These are phyloP conservation scores for Rhynchosporium graminicola DNA, from an alignment of 2,329 filamentous ascomycete genomes.

Conservation along the genomic window DNA sequence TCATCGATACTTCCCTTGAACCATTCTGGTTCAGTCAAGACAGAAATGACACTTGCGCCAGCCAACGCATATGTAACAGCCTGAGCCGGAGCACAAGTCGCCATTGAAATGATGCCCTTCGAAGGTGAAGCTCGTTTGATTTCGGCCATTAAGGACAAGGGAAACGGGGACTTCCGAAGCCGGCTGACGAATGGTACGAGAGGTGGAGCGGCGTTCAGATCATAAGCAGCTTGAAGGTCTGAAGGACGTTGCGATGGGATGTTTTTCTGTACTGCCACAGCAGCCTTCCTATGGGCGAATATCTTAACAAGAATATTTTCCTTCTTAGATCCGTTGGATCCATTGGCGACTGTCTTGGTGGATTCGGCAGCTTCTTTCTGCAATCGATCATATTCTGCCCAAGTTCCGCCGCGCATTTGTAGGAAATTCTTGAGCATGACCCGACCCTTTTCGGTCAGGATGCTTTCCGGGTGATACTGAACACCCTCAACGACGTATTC, in stretches of 20 bases:
- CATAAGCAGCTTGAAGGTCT: conserved; percentile 84
- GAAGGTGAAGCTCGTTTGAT: conserved; percentile 97
- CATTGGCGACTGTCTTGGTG: conserved; percentile 30
- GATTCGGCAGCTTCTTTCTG: conserved; percentile 45
- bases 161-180: conserved; percentile 77
- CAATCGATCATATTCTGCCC: conserved; percentile 74
- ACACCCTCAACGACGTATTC: conserved; percentile 90
- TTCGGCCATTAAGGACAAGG: conserved; percentile 94
- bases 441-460: conserved; percentile 85
- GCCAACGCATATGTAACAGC: conserved; percentile 90
- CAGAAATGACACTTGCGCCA: conserved; percentile 94
- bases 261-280: conserved; percentile 77
- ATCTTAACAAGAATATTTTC: conserved; percentile 89
- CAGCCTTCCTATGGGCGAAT: conserved; percentile 75
- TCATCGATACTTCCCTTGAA: conserved; percentile 99
- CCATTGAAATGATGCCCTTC: conserved; percentile 88
- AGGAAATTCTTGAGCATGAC: conserved; percentile 93
- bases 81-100: conserved; percentile 85
- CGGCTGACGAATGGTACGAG: conserved; percentile 78
- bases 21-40: conserved; percentile 98
- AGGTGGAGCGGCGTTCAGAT: conserved; percentile 81
- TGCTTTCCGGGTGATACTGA: conserved; percentile 97
- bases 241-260: conserved; percentile 80
- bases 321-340: conserved; percentile 54
- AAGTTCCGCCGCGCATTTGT: conserved; percentile 83